These are phyloP conservation scores for Adansonia grandidieri DNA, from an alignment of 441 rosid species.

Conservation along the genomic window DNA sequence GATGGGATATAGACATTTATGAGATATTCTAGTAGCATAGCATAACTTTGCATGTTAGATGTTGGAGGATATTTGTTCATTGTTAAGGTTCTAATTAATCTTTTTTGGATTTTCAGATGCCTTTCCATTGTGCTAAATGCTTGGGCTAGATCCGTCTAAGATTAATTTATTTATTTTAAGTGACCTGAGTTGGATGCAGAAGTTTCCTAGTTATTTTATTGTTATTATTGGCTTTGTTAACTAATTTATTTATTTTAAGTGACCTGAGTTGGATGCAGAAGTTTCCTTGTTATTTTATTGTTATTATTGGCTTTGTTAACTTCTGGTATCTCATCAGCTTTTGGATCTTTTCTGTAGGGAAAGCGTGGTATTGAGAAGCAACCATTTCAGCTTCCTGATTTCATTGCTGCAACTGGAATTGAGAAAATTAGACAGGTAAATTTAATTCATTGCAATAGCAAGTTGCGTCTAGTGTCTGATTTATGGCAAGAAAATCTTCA, in stretches of 20 bases:
- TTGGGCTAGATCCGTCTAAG: slow-evolving; percentile 44
- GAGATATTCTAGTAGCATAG: background rate
- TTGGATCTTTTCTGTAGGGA: slow-evolving; percentile 68
- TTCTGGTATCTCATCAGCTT: slow-evolving; percentile 50
- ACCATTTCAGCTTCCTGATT: slow-evolving; percentile 98
- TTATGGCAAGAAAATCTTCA: background rate
- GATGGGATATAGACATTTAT: slow-evolving; percentile 49
- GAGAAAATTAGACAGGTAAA: slow-evolving; percentile 98
- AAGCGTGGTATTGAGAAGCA: slow-evolving; percentile 99
- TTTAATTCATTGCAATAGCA: background rate
- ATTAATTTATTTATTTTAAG: slow-evolving; percentile 25
- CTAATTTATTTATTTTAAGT: slow-evolving; percentile 29
- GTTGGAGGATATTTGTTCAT: slow-evolving; percentile 29
- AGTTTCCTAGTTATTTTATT: background rate
- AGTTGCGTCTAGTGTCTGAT: background rate
- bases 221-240: background rate
- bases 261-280: slow-evolving; percentile 27
- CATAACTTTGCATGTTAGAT: slow-evolving; percentile 31
- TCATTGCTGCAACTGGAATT: slow-evolving; percentile 98
- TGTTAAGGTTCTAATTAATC: slow-evolving; percentile 51
- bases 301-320: slow-evolving; percentile 11
- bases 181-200: slow-evolving; percentile 30
- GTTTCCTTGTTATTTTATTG: background rate
- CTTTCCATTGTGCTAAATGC: slow-evolving; percentile 52
- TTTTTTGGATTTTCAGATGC: slow-evolving; percentile 64